Percentiles rank a stretch among this genome's conserved stretches.
These are phyloP conservation scores for Rhodotorula sphaerocarpa DNA, from an alignment of 768 basidiomycete species.

Conservation along the genomic window DNA sequence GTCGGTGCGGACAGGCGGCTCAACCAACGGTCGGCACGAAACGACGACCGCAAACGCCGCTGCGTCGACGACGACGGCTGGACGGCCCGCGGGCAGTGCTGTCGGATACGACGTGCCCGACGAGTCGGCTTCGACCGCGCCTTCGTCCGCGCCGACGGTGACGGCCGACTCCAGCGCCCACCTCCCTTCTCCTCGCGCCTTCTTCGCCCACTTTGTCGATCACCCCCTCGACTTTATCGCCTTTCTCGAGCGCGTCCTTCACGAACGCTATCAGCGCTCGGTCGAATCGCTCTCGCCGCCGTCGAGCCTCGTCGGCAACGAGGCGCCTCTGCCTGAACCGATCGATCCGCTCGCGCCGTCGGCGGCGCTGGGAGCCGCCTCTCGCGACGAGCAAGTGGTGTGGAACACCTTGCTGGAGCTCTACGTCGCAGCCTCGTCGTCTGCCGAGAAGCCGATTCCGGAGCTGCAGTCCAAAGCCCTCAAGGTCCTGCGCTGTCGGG, in stretches of 20 bases:
- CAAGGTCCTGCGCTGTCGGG: slow-evolving; percentile 53
- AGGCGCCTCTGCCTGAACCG: slow-evolving; percentile 34
- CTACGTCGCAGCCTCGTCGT: slow-evolving; percentile 51
- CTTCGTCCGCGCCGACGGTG: slow-evolving; percentile 1
- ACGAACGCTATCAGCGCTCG: slow-evolving; percentile 57
- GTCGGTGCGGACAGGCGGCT: too few species aligned
- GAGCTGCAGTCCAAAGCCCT: slow-evolving; percentile 60
- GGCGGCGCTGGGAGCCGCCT: slow-evolving; percentile 43
- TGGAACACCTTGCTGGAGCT: slow-evolving; percentile 96
- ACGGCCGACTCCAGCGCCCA: not conserved
- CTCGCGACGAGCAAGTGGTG: slow-evolving; percentile 64
- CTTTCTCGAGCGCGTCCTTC: slow-evolving; percentile 81
- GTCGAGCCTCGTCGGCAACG: slow-evolving; percentile 4
- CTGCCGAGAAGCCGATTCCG: not conserved
- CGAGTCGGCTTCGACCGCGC: not conserved
- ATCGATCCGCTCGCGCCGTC: not conserved
- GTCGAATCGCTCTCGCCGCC: slow-evolving; percentile 31
- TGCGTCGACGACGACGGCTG: not conserved
- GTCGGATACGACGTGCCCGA: slow-evolving; percentile 11
- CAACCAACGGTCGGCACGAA: not conserved
- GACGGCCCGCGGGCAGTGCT: not conserved
- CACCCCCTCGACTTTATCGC: slow-evolving; percentile 71
- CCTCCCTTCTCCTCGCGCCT: slow-evolving; percentile 49
- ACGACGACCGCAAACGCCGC: not conserved
- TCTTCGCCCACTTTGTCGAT: slow-evolving; percentile 90